These are phyloP conservation scores for Fusarium sp. DNA, from an alignment of 2,329 filamentous ascomycete species.

Conservation along the genomic window DNA sequence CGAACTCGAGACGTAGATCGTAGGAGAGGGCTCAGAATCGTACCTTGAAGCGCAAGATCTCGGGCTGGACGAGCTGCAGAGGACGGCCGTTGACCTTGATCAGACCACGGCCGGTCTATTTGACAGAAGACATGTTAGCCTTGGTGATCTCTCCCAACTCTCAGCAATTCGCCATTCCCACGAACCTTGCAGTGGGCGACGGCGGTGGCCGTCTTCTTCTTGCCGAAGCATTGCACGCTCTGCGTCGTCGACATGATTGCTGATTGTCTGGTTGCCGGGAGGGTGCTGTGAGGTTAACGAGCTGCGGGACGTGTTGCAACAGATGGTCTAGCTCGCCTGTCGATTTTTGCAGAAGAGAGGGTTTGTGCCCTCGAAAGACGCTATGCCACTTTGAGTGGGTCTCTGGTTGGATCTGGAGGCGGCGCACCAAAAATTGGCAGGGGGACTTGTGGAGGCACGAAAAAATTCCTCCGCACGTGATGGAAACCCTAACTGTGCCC, in stretches of 20 bases:
- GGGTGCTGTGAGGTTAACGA: slow-evolving; percentile 37
- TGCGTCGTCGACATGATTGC: slow-evolving; percentile 80
- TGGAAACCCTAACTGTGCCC: slow-evolving; percentile 50
- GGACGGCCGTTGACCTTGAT: slow-evolving; percentile 99
- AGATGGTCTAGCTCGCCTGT: slow-evolving; percentile 41
- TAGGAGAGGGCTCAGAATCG: slow-evolving; percentile 44
- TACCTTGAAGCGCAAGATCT: slow-evolving; percentile 98
- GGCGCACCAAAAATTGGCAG: not conserved
- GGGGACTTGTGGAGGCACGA: not conserved
- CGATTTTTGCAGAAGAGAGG: slow-evolving; percentile 44
- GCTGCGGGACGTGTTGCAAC: slow-evolving; percentile 35
- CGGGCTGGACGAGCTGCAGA: slow-evolving; percentile 91
- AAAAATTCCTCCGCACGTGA: slow-evolving; percentile 46
- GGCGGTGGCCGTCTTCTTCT: slow-evolving; percentile 92
- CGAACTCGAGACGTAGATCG: slow-evolving; percentile 12
- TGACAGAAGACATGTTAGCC: slow-evolving; percentile 45
- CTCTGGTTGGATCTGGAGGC: not conserved
- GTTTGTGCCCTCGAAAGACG: slow-evolving; percentile 50
- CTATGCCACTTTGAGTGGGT: slow-evolving; percentile 44
- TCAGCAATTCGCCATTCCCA: slow-evolving; percentile 27
- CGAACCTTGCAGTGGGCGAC: slow-evolving; percentile 94
- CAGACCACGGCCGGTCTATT: slow-evolving; percentile 72
- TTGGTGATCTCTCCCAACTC: slow-evolving; percentile 5
- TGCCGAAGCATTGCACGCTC: slow-evolving; percentile 98
- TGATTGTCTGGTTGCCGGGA: slow-evolving; percentile 47